phyloP scores from a whole-genome alignment of 1,284 basidiomycete species.

The Ganoderma boninense region DNA sequence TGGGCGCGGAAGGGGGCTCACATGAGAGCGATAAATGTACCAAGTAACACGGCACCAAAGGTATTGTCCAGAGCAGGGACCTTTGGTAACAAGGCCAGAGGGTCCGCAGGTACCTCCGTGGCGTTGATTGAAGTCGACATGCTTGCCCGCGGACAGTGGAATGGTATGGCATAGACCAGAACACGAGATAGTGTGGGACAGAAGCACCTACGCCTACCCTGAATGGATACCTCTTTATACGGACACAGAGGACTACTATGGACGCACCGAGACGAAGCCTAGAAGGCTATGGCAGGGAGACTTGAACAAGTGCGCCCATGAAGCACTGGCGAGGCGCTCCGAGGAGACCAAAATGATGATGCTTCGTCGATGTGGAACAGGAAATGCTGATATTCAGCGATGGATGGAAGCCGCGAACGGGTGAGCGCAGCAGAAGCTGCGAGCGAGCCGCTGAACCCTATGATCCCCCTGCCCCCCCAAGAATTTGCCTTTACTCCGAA shows the following conservation, averaged over 20 bases:
- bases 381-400: neutral
- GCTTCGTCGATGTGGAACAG: neutral
- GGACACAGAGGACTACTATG: neutral
- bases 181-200: neutral
- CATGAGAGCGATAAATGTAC: conserved; percentile 10
- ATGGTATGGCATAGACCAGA: neutral
- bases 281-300: neutral
- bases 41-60: conserved; percentile 9
- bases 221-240: neutral
- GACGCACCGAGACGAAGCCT: neutral
- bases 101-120: neutral
- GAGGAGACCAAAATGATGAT: neutral
- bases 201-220: neutral
- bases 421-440: neutral
- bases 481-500: neutral
- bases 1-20: neutral
- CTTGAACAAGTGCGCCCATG: neutral
- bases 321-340: neutral
- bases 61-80: conserved; percentile 8
- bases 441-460: neutral
- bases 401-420: neutral
- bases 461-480: neutral
- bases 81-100: neutral
- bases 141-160: neutral
- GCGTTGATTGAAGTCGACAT: neutral